Conservation (phyloP, 2,329 filamentous ascomycete genomes). For the Neofusicoccum parvum region DNA sequence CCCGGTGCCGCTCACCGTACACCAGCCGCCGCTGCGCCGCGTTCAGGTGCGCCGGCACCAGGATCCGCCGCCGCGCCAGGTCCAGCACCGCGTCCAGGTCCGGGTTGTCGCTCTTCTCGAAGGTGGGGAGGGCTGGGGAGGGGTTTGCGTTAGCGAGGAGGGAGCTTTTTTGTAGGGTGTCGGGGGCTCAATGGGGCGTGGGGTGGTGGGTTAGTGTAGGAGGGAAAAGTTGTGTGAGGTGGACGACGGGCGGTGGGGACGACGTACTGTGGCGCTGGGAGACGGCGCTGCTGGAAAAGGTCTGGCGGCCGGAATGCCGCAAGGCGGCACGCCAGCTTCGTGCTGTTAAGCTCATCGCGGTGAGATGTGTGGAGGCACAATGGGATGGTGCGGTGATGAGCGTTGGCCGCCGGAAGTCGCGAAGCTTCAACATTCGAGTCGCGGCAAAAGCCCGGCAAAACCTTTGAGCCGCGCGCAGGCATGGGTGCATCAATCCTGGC, state of each 20-base stretch:
- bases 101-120: constrained; percentile 41
- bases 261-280: constrained; percentile 33
- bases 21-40: constrained; percentile 45
- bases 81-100: constrained; percentile 45
- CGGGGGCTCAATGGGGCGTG: not conserved
- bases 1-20: constrained; percentile 42
- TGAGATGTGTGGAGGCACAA: constrained; percentile 13
- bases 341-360: constrained; percentile 34
- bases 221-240: not conserved
- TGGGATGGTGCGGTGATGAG: not conserved
- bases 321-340: constrained; percentile 33
- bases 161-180: constrained; percentile 30
- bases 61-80: constrained; percentile 45
- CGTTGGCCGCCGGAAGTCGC: not conserved
- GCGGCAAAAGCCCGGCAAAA: too few relatives aligned
- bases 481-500: too few relatives aligned
- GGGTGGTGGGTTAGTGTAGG: not conserved
- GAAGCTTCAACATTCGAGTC: not conserved
- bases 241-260: constrained; percentile 11
- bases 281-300: constrained; percentile 26
- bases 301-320: constrained; percentile 21
- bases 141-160: constrained; percentile 36
- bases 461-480: too few relatives aligned
- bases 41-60: constrained; percentile 48
- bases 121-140: constrained; percentile 27